Percentiles rank a stretch among this genome's conserved stretches.
These are phyloP conservation scores for Aspergillus ostianus DNA, from an alignment of 495 filamentous ascomycete species.

Conservation along the genomic window DNA sequence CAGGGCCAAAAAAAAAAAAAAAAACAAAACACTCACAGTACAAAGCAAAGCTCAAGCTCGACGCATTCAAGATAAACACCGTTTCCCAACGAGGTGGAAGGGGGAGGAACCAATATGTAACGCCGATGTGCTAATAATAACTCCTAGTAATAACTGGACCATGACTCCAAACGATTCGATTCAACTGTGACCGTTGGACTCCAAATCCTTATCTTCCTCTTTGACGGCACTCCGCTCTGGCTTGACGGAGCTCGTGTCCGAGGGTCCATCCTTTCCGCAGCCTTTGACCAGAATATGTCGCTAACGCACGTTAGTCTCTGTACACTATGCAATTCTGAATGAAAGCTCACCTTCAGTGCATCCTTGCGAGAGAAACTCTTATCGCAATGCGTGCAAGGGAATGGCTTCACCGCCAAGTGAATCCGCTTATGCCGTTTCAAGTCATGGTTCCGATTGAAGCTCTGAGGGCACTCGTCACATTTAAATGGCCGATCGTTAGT, in stretches of 20 bases:
- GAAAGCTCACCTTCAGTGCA: constrained; percentile 78
- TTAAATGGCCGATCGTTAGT: constrained; percentile 87
- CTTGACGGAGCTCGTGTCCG: constrained; percentile 10
- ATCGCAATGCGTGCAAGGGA: constrained; percentile 85
- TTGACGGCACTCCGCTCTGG: constrained; percentile 10
- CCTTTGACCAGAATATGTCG: constrained; percentile 92
- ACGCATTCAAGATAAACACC: background rate
- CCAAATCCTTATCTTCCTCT: constrained; percentile 19
- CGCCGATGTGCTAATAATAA: background rate
- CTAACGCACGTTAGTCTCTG: constrained; percentile 44
- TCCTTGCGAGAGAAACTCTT: constrained; percentile 98
- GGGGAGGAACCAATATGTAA: background rate
- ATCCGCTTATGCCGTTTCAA: constrained; percentile 95
- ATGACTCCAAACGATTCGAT: background rate
- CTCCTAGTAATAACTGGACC: background rate
- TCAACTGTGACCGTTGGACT: constrained; percentile 10
- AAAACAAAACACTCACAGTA: background rate
- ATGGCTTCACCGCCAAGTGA: constrained; percentile 93
- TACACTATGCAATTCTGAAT: constrained; percentile 12
- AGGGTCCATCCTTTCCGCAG: constrained; percentile 61
- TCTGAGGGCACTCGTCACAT: constrained; percentile 87
- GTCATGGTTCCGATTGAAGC: constrained; percentile 97
- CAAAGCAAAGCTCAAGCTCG: background rate
- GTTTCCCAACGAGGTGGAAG: background rate
- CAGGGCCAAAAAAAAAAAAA: background rate